These are phyloP conservation scores for Nannochloris sp. DNA, from an alignment of 139 green algal species.

Conservation along the genomic window DNA sequence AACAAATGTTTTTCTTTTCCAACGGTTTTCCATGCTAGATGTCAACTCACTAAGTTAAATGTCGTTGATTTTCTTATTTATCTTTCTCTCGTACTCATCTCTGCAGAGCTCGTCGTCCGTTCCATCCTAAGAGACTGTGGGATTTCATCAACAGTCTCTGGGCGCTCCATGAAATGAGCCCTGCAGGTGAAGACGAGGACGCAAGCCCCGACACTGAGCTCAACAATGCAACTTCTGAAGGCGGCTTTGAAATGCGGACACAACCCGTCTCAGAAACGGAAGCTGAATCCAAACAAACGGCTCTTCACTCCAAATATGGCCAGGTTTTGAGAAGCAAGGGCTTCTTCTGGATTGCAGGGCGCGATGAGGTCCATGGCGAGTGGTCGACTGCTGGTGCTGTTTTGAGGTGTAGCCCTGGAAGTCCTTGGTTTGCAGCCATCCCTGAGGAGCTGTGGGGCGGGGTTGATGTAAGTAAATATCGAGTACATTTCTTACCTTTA, in stretches of 20 bases:
- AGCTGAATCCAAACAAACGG: not conserved
- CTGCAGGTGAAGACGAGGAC: slow-evolving; percentile 31
- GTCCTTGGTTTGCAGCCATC: slow-evolving; percentile 64
- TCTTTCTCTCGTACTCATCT: too few species aligned
- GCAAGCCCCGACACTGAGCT: slow-evolving; percentile 1
- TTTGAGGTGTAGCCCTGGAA: slow-evolving; percentile 43
- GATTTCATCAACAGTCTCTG: slow-evolving; percentile 39
- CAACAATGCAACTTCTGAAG: not conserved
- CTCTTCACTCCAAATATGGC: slow-evolving; percentile 21
- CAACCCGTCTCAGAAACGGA: not conserved
- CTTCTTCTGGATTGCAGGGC: slow-evolving; percentile 57
- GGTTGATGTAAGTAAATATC: slow-evolving; percentile 12
- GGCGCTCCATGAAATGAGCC: slow-evolving; percentile 45
- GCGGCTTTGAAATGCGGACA: not conserved
- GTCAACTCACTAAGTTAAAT: too few species aligned
- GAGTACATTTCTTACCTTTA: slow-evolving; percentile 21
- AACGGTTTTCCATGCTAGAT: too few species aligned
- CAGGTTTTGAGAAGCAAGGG: slow-evolving; percentile 66
- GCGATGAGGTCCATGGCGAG: slow-evolving; percentile 49
- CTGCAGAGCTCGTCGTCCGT: slow-evolving; percentile 40
- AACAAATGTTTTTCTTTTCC: not conserved
- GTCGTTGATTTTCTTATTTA: too few species aligned
- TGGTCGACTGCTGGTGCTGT: slow-evolving; percentile 60
- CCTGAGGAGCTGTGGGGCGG: slow-evolving; percentile 48
- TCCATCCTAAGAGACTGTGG: slow-evolving; percentile 65